A percentile compares a stretch with the other conserved stretches of the same genome.
Conservation (phyloP, 805 yeast genomes). For the Scheffersomyces stipitis region DNA sequence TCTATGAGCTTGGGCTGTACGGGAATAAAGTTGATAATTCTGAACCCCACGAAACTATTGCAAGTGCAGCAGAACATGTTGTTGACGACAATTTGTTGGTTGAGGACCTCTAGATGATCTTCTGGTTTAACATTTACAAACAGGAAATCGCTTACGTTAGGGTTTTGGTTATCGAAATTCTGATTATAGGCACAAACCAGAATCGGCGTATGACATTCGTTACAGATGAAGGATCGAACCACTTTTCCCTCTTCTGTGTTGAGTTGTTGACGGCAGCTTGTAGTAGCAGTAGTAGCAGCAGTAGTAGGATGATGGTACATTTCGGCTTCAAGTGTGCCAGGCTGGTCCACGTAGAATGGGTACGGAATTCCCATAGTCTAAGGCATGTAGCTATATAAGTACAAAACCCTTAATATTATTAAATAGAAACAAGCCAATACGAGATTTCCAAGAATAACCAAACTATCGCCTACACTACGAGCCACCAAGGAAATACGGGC, state of each 20-base stretch:
- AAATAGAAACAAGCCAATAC: too few relatives aligned
- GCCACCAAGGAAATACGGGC: too few relatives aligned
- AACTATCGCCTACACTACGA: too few relatives aligned
- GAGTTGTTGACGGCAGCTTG: too few relatives aligned
- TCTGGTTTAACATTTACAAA: slow-evolving; percentile 5
- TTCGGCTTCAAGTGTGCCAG: too few relatives aligned
- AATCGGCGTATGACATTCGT: slow-evolving; percentile 5
- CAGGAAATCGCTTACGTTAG: slow-evolving; percentile 1
- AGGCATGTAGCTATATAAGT: too few relatives aligned
- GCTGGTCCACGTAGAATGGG: too few relatives aligned
- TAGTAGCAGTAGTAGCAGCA: too few relatives aligned
- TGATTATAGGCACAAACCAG: neutral
- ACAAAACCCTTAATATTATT: too few relatives aligned
- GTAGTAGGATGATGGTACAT: too few relatives aligned
- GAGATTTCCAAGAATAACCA: too few relatives aligned
- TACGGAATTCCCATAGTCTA: too few relatives aligned
- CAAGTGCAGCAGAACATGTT: slow-evolving; percentile 12
- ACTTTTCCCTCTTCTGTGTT: neutral
- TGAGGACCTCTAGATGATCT: slow-evolving; percentile 1
- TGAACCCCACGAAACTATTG: slow-evolving; percentile 12
- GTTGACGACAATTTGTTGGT: slow-evolving; percentile 3
- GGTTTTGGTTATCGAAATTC: slow-evolving; percentile 1
- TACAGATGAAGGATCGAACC: slow-evolving; percentile 4
- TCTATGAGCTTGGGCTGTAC: slow-evolving; percentile 3
- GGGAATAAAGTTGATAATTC: slow-evolving; percentile 6